phyloP scores from a whole-genome alignment of 2,329 filamentous ascomycete species.

The Elsinoe necatrix region DNA sequence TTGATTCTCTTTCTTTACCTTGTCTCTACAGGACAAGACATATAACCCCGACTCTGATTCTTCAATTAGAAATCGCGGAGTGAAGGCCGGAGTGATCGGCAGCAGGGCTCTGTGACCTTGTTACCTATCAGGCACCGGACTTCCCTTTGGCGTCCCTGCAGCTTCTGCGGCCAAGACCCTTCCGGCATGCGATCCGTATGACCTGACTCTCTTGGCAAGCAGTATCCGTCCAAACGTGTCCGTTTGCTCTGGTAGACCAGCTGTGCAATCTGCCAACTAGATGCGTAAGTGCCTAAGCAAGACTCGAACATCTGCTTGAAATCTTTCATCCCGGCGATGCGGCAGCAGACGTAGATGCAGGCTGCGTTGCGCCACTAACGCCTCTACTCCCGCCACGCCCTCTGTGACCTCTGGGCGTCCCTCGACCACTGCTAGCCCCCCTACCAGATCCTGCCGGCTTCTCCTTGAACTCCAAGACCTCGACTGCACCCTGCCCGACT shows the following conservation, averaged over 20 bases:
- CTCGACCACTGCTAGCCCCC: slow-evolving; percentile 16
- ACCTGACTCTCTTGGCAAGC: too few relatives aligned
- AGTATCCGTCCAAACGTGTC: too few relatives aligned
- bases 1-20: slow-evolving; percentile 9
- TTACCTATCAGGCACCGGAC: too few relatives aligned
- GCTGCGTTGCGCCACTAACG: slow-evolving; percentile 15
- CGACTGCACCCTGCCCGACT: slow-evolving; percentile 76
- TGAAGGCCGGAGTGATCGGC: too few relatives aligned
- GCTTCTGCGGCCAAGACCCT: too few relatives aligned
- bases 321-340: slow-evolving; percentile 24
- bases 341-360: slow-evolving; percentile 16
- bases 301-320: slow-evolving; percentile 24
- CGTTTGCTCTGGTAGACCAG: too few relatives aligned
- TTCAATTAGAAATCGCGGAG: too few relatives aligned
- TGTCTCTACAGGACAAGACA: not conserved
- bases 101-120: too few relatives aligned
- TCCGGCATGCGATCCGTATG: too few relatives aligned
- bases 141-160: too few relatives aligned
- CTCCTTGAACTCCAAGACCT: slow-evolving; percentile 75
- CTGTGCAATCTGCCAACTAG: too few relatives aligned
- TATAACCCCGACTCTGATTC: not conserved
- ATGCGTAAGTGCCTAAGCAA: not conserved
- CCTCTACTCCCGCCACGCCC: slow-evolving; percentile 17
- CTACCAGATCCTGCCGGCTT: slow-evolving; percentile 19
- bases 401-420: slow-evolving; percentile 16